phyloP scores from a whole-genome alignment of 371 early-diverging fungal genomes.

The Blakeslea trispora region DNA sequence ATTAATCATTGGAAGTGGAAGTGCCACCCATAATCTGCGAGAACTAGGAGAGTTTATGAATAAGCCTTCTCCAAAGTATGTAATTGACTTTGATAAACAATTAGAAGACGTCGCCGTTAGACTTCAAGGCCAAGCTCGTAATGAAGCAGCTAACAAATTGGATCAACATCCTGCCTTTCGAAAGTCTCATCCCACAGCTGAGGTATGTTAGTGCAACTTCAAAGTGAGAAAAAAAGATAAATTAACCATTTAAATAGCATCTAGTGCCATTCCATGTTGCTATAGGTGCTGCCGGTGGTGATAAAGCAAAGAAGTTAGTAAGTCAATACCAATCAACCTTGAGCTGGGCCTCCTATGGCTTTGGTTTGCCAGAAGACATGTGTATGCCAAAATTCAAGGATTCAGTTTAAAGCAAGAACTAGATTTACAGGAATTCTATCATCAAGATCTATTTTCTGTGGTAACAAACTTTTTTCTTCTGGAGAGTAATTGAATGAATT shows the following conservation, averaged over 20 bases:
- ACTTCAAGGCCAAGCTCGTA: slow-evolving; percentile 26
- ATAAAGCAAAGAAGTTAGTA: slow-evolving; percentile 25
- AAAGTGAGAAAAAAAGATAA: neutral
- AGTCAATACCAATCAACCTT: slow-evolving; percentile 28
- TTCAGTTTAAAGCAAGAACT: slow-evolving; percentile 1
- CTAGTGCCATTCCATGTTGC: slow-evolving; percentile 39
- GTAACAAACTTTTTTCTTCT: too few relatives aligned
- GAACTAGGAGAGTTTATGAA: slow-evolving; percentile 35
- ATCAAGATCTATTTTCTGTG: too few relatives aligned
- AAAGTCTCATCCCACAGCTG: slow-evolving; percentile 43
- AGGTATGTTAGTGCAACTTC: too few relatives aligned
- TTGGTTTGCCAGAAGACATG: slow-evolving; percentile 27
- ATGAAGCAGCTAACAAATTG: slow-evolving; percentile 17
- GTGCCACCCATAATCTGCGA: slow-evolving; percentile 61
- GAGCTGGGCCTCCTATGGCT: slow-evolving; percentile 31
- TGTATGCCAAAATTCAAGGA: slow-evolving; percentile 17
- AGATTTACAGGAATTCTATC: too few relatives aligned
- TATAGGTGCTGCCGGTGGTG: slow-evolving; percentile 36
- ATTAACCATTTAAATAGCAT: slow-evolving; percentile 15
- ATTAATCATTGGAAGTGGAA: slow-evolving; percentile 63
- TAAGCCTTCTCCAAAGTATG: slow-evolving; percentile 30
- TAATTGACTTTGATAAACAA: slow-evolving; percentile 29
- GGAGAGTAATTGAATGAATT: too few relatives aligned
- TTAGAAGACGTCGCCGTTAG: slow-evolving; percentile 23
- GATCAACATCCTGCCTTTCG: slow-evolving; percentile 29